Evolutionary conservation across 148 eudicot species (phyloP), one percentile per base, ranked within the genome.

Genomic region (Rhododendron vialii): DNA sequence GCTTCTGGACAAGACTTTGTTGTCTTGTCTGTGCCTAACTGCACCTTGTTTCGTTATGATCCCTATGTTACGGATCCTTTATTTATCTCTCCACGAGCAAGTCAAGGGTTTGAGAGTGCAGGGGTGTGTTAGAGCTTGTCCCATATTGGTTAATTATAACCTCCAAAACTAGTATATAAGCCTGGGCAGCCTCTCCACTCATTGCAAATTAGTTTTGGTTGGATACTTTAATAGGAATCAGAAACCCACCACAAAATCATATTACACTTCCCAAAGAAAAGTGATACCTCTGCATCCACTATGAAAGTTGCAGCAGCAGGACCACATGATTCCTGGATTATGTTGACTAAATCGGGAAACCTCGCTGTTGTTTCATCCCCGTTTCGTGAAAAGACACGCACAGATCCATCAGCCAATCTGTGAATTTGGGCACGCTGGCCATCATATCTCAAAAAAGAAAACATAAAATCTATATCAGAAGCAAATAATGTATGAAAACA

Each of bases 341-440:
- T 92, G 80, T 92, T 90, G 50, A 98, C 92, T 84, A 98, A 81
- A 90, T 98, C 98, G 24, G 99, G 98, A 87, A 95, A 98, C 82
- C 90, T 95, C 38, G 92, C 88, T 71, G 99, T 93, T 65, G 98
- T 93, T 90, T 98, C 98, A 83, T 98, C 99, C 85, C 99, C 98
- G 79, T 94, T 98, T 86, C 99, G 90, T 84, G 99, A 98, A 91
- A 93, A 98, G 87, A 98, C 90, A 78, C 86, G 96, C 45, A 98
- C 88, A 83, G 96, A 93, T 86, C 98, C 98, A 93, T 98, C 96
- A 83, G 85, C 88, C 76, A 94, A 88, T 90, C 91, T 91, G 88
- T 98, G 99, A 88, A 98, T 94, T 89, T 98, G 99, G 84, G 99
- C 98, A 82, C 99, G 95, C 88, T 98, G 99, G 81, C 99, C 99